Base-by-base conservation (phyloP, 305 asterid species). In the Fraxinus sp. region DNA sequence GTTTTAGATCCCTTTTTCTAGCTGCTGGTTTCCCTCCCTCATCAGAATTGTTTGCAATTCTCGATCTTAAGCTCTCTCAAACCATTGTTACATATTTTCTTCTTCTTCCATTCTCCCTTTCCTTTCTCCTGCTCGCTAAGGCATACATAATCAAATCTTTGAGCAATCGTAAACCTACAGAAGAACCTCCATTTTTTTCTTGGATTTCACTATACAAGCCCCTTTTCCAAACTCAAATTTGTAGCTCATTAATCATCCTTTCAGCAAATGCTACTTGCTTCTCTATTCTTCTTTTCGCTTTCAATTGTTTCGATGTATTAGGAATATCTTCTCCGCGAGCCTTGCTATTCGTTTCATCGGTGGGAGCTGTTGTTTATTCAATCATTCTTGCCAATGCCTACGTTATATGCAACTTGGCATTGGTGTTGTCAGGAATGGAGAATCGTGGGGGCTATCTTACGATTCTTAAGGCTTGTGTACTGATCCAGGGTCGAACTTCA, bases 1-100 rank as follows among this genome's bases (percentile, higher is more conserved):
- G 91, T 18, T 37, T 93, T 7, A 77, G 57, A 33, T 64, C 92
- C 16, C 84, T 95, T 20, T 92, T 90, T 37, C 88, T 89, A 13
- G 95, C 97, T 3, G 91, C 93, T 5, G 97, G 97, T 2, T 86
- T 95, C 79, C 93, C 97, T 26, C 84, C 83, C 16, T 90, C 94
- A 1, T 90, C 93, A 7, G 87, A 80, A 5, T 87, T 93, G 18
- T 85, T 90, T 80, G 16, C 84, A 10, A n/a, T 94, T 46, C 87
- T 94, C 55, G 86, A 80, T 59, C 87, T 88, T 75, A 95, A 89
- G 81, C 89, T 95, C 66, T 88, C 98, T 13, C 95, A 92, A 71
- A 92, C 95, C 22, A 86, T 92, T 72, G 80, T 88, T 57, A 83
- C 91, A 28, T 89, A 86, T 36, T 57, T 92, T 74, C 85, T 92